Percentiles rank a stretch among this genome's conserved stretches.
phyloP scores from a whole-genome alignment of 2,329 filamentous ascomycete genomes.

The Periconia macrospinosa region DNA sequence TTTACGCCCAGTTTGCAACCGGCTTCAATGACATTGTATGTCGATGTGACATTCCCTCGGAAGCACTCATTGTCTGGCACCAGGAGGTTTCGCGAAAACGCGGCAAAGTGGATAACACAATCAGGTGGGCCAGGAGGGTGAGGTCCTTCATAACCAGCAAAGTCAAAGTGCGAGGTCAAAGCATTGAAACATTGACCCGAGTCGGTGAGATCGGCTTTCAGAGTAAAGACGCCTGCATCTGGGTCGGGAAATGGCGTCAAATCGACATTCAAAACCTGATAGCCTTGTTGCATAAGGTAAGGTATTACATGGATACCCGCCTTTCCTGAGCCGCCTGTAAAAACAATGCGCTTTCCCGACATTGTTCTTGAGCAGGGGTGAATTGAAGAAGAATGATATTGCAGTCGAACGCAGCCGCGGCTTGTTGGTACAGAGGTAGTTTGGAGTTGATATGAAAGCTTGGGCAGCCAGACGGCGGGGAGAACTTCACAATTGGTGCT shows the following conservation, averaged over 20 bases:
- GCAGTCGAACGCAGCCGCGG: not conserved
- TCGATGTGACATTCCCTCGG: slow-evolving; percentile 56
- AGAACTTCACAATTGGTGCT: too few relatives aligned
- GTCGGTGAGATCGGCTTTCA: slow-evolving; percentile 60
- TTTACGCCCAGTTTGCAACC: slow-evolving; percentile 63
- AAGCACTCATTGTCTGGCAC: slow-evolving; percentile 64
- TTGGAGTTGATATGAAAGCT: too few relatives aligned
- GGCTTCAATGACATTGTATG: slow-evolving; percentile 66
- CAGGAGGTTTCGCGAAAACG: slow-evolving; percentile 59
- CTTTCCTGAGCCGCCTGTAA: slow-evolving; percentile 54
- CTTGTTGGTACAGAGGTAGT: too few relatives aligned
- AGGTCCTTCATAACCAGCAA: slow-evolving; percentile 52
- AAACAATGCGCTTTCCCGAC: slow-evolving; percentile 45
- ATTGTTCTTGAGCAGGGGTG: not conserved
- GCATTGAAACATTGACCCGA: slow-evolving; percentile 51
- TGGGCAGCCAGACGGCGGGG: too few relatives aligned
- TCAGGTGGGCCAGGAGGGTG: slow-evolving; percentile 53
- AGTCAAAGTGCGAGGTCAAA: slow-evolving; percentile 58
- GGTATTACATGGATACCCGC: slow-evolving; percentile 59
- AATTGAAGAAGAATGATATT: not conserved
- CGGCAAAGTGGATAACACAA: slow-evolving; percentile 64
- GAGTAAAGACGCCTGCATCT: slow-evolving; percentile 51
- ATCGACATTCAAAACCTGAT: slow-evolving; percentile 60
- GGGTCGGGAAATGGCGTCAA: slow-evolving; percentile 51
- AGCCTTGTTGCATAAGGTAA: slow-evolving; percentile 53